Conservation (phyloP, 768 basidiomycete genomes). For the Megacollybia marginata region DNA sequence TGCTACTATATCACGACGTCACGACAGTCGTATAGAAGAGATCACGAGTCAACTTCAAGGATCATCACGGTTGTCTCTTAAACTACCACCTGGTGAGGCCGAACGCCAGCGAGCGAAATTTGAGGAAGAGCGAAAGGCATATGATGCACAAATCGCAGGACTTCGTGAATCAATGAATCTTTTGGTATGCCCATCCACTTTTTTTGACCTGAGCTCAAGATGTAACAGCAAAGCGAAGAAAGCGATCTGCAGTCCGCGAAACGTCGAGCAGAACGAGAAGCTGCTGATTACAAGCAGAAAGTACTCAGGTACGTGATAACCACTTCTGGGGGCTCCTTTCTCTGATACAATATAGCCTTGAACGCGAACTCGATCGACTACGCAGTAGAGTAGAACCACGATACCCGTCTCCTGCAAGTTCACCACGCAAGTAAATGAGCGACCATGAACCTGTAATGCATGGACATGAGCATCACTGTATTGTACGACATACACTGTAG, state of each 20-base stretch:
- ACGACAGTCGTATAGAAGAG: slow-evolving; percentile 70
- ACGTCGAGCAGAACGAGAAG: slow-evolving; percentile 71
- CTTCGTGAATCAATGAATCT: slow-evolving; percentile 58
- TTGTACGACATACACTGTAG: background rate
- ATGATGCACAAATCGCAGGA: slow-evolving; percentile 48
- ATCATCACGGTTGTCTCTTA: slow-evolving; percentile 23
- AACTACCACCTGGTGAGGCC: slow-evolving; percentile 50
- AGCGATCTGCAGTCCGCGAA: slow-evolving; percentile 62
- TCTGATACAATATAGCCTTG: slow-evolving; percentile 32
- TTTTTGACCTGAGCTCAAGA: slow-evolving; percentile 4
- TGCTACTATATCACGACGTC: slow-evolving; percentile 44
- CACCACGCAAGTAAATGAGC: slow-evolving; percentile 22
- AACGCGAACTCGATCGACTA: slow-evolving; percentile 63
- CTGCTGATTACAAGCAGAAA: slow-evolving; percentile 64
- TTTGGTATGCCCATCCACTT: slow-evolving; percentile 30
- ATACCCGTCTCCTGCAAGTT: slow-evolving; percentile 19
- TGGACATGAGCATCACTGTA: background rate
- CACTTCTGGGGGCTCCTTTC: background rate
- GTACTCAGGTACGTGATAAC: slow-evolving; percentile 47
- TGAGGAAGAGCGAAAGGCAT: slow-evolving; percentile 57
- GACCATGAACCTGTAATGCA: background rate
- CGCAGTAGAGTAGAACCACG: slow-evolving; percentile 59
- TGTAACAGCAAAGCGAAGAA: slow-evolving; percentile 59
- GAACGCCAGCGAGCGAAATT: slow-evolving; percentile 55
- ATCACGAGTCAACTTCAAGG: slow-evolving; percentile 48